phyloP scores from a whole-genome alignment of 2,329 filamentous ascomycete genomes.

The Annulohypoxylon truncatum region DNA sequence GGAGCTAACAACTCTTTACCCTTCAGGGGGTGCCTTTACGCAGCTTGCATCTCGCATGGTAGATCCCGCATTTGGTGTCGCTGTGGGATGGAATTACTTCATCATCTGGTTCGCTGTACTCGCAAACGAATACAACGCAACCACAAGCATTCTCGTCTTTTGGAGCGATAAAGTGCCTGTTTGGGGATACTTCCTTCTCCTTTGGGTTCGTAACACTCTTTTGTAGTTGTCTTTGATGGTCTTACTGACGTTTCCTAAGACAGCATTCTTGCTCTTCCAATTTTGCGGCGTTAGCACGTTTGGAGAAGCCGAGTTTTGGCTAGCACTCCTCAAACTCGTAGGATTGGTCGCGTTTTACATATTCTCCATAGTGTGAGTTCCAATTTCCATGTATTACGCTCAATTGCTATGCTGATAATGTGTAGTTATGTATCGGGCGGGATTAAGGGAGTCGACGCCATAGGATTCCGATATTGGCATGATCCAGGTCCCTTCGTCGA shows the following conservation, averaged over 20 bases:
- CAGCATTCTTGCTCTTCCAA: slow-evolving; percentile 74
- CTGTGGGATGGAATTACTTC: slow-evolving; percentile 78
- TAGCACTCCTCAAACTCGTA: slow-evolving; percentile 77
- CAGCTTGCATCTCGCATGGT: slow-evolving; percentile 77
- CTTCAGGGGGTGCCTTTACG: slow-evolving; percentile 77
- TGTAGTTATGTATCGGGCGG: slow-evolving; percentile 72
- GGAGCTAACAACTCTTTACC: slow-evolving; percentile 79
- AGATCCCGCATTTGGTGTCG: slow-evolving; percentile 75
- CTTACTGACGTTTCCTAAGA: slow-evolving; percentile 44
- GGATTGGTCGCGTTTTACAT: slow-evolving; percentile 78
- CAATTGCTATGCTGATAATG: slow-evolving; percentile 20
- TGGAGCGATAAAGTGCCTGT: slow-evolving; percentile 65
- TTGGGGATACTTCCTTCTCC: slow-evolving; percentile 78
- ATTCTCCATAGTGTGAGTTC: slow-evolving; percentile 71
- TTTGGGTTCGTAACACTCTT: slow-evolving; percentile 65
- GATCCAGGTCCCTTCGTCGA: slow-evolving; percentile 76
- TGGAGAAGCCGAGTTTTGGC: slow-evolving; percentile 84
- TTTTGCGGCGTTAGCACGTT: slow-evolving; percentile 79
- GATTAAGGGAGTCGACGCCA: slow-evolving; percentile 67
- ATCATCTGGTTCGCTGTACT: slow-evolving; percentile 68
- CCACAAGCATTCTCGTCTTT: slow-evolving; percentile 67
- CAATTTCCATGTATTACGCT: background rate
- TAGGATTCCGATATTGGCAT: slow-evolving; percentile 79
- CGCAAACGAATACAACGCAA: slow-evolving; percentile 77
- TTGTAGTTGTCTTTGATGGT: background rate